These are phyloP conservation scores for Eimeria brunetti DNA, from an alignment of 169 alveolate species.

Conservation along the genomic window DNA sequence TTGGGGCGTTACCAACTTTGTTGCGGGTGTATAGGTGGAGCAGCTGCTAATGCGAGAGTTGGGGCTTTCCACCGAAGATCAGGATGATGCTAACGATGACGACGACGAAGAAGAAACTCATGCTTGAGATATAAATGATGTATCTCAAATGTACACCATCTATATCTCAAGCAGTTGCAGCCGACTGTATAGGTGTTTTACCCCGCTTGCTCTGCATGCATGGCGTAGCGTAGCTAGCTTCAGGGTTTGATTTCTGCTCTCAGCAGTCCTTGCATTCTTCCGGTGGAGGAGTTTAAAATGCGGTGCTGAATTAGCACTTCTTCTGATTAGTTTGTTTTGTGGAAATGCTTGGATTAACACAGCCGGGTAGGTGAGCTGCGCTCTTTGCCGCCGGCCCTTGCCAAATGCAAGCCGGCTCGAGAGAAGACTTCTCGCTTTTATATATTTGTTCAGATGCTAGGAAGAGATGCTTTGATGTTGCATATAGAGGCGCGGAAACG, in stretches of 20 bases:
- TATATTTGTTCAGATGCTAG: not conserved
- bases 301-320: not conserved
- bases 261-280: not conserved
- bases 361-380: not conserved
- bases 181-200: not conserved
- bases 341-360: not conserved
- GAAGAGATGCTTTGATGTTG: not conserved
- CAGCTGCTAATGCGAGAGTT: conserved; percentile 63
- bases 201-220: not conserved
- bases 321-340: not conserved
- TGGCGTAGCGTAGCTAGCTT: not conserved
- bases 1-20: not conserved
- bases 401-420: not conserved
- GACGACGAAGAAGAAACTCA: conserved; percentile 59
- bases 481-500: not conserved
- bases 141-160: no score
- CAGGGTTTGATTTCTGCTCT: not conserved
- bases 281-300: not conserved
- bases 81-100: conserved; percentile 50
- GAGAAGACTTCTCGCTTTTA: not conserved
- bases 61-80: conserved; percentile 59
- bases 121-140: not conserved
- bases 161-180: no score
- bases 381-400: not conserved
- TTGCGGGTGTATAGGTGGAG: conserved; percentile 37